These are phyloP conservation scores for Podila epicladia DNA, from an alignment of 192 early-diverging fungal genomes.

Conservation along the genomic window DNA sequence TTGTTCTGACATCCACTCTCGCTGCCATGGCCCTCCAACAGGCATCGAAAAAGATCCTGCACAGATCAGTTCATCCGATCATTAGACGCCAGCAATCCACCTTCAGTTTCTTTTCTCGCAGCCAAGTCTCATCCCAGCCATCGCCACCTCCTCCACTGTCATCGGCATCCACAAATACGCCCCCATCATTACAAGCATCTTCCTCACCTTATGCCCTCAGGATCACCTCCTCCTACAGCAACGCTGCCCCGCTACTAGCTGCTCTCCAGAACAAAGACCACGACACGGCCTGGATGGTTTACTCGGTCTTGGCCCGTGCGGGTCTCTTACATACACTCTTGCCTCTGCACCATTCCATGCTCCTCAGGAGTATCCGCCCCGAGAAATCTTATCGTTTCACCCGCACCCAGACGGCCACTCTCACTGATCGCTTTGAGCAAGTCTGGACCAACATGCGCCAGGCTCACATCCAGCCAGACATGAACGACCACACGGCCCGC, in stretches of 20 bases:
- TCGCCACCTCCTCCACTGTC: not conserved
- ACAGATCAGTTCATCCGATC: not conserved
- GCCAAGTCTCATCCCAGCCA: not conserved
- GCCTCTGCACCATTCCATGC: conserved; percentile 32
- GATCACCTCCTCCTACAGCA: conserved; percentile 20
- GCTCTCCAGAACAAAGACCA: conserved; percentile 50
- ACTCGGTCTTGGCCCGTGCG: conserved; percentile 22
- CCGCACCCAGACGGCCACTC: not conserved
- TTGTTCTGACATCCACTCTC: not conserved
- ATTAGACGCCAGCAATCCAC: conserved; percentile 33
- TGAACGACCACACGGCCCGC: conserved; percentile 39
- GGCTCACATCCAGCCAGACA: conserved; percentile 35
- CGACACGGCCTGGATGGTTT: conserved; percentile 46
- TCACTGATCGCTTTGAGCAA: conserved; percentile 28
- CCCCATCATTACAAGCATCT: not conserved
- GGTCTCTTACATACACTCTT: conserved; percentile 25
- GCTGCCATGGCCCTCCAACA: not conserved
- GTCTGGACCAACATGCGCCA: conserved; percentile 37
- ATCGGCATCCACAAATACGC: not conserved
- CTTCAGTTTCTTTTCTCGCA: conserved; percentile 46
- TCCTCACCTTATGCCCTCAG: conserved; percentile 13
- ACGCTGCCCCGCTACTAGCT: conserved; percentile 31
- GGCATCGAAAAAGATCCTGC: conserved; percentile 1
- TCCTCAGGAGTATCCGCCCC: conserved; percentile 39
- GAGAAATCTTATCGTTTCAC: conserved; percentile 11